Evolutionary conservation across 2,329 filamentous ascomycete species (phyloP).

Genomic region (Sarocladium oryzae): DNA sequence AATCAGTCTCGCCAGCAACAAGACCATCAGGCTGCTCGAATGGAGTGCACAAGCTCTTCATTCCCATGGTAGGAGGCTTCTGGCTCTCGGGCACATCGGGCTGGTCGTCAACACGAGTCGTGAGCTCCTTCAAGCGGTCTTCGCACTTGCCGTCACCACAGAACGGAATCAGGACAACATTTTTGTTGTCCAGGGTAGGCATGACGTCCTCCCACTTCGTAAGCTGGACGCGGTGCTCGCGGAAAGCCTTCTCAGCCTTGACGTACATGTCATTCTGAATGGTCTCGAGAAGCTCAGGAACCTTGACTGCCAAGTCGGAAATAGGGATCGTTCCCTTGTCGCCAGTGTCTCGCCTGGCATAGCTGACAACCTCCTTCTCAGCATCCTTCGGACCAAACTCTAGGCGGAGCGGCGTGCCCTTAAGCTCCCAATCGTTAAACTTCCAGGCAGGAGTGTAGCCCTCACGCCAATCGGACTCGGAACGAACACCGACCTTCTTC

Average conservation of each 20-base stretch:
- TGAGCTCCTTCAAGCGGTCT: slow-evolving; percentile 90
- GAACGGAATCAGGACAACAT: slow-evolving; percentile 86
- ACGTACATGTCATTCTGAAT: slow-evolving; percentile 79
- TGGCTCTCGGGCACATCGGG: slow-evolving; percentile 45
- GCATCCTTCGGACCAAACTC: slow-evolving; percentile 96
- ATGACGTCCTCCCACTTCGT: slow-evolving; percentile 88
- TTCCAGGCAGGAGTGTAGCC: slow-evolving; percentile 95
- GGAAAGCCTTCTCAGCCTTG: slow-evolving; percentile 73
- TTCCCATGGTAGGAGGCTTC: slow-evolving; percentile 53
- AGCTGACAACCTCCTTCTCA: slow-evolving; percentile 76
- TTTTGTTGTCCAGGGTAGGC: slow-evolving; percentile 84
- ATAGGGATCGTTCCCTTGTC: slow-evolving; percentile 79
- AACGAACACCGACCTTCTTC: slow-evolving; percentile 66
- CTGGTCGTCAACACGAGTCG: slow-evolving; percentile 65
- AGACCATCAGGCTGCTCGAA: slow-evolving; percentile 83
- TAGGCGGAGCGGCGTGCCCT: slow-evolving; percentile 86
- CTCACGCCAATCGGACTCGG: slow-evolving; percentile 77
- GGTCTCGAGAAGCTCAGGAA: slow-evolving; percentile 77
- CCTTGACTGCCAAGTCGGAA: slow-evolving; percentile 61
- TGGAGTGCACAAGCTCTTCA: slow-evolving; percentile 65
- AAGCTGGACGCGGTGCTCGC: slow-evolving; percentile 71
- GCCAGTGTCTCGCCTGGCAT: slow-evolving; percentile 78
- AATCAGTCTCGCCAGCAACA: slow-evolving; percentile 77
- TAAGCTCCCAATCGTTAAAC: slow-evolving; percentile 98
- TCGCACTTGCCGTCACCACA: slow-evolving; percentile 79